A percentile compares a stretch with the other conserved stretches of the same genome.
Conservation (phyloP, 2,329 filamentous ascomycete species). For the Fusarium tanahbumbuense region DNA sequence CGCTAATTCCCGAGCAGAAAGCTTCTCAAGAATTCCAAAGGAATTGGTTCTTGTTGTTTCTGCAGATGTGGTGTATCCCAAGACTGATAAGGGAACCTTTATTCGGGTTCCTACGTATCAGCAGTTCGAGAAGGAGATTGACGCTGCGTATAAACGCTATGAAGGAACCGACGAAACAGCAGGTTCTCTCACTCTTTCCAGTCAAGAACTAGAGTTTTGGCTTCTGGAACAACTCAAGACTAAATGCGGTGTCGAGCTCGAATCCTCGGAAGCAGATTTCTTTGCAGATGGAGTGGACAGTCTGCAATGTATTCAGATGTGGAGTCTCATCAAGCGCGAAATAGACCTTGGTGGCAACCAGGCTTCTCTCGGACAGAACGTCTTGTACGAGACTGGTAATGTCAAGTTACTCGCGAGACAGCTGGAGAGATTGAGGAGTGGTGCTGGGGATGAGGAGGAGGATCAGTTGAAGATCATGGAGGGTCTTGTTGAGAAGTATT, state of each 20-base stretch:
- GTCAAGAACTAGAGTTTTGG: conserved; percentile 49
- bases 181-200: background rate
- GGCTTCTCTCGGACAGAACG: conserved; percentile 61
- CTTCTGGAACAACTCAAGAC: conserved; percentile 45
- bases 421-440: conserved; percentile 40
- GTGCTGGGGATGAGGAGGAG: conserved; percentile 19
- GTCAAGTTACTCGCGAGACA: conserved; percentile 35
- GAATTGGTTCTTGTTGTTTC: conserved; percentile 65
- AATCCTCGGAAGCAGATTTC: conserved; percentile 58
- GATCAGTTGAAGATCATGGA: conserved; percentile 50
- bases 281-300: conserved; percentile 69
- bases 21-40: conserved; percentile 63
- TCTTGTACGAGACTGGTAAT: conserved; percentile 66
- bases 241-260: conserved; percentile 40
- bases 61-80: conserved; percentile 57
- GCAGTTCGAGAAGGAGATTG: conserved; percentile 58
- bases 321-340: conserved; percentile 62
- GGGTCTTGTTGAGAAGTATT: conserved; percentile 53
- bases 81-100: conserved; percentile 65
- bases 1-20: conserved; percentile 62
- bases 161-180: conserved; percentile 21
- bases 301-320: conserved; percentile 67
- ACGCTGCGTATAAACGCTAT: conserved; percentile 50
- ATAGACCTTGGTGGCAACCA: conserved; percentile 60
- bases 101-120: conserved; percentile 64